These are phyloP conservation scores for Globisporangium yorkense DNA, from an alignment of 352 stramenopile genomes.

Conservation along the genomic window DNA sequence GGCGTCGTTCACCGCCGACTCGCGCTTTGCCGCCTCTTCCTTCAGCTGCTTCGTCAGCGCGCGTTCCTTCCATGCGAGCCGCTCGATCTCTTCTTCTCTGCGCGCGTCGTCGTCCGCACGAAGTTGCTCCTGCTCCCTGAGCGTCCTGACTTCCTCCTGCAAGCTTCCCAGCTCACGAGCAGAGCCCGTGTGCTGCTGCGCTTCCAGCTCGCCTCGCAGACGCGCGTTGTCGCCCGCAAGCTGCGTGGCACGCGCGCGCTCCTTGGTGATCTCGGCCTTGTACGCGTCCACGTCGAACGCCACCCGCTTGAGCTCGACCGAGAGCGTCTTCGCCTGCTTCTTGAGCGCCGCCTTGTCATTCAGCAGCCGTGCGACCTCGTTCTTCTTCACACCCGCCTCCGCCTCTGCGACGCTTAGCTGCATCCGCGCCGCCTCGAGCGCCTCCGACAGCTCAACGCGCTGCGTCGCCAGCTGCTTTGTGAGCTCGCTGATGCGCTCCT, in stretches of 20 bases:
- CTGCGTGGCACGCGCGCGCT: neutral
- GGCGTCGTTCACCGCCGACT: slow-evolving; percentile 8
- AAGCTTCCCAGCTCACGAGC: slow-evolving; percentile 19
- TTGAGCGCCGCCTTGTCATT: slow-evolving; percentile 31
- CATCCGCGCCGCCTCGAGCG: slow-evolving; percentile 7
- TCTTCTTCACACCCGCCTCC: slow-evolving; percentile 26
- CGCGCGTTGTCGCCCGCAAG: neutral
- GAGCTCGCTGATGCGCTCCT: slow-evolving; percentile 24
- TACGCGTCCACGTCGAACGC: neutral
- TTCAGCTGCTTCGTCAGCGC: slow-evolving; percentile 6
- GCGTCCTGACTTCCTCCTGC: slow-evolving; percentile 9
- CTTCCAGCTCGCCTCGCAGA: neutral
- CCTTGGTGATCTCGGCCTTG: neutral
- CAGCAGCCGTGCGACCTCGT: slow-evolving; percentile 19
- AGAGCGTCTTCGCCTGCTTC: slow-evolving; percentile 14
- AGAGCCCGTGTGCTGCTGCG: neutral
- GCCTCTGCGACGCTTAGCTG: slow-evolving; percentile 9
- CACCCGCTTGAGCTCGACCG: slow-evolving; percentile 1
- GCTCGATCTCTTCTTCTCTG: too few relatives aligned
- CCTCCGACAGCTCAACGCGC: slow-evolving; percentile 5
- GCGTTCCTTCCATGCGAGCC: slow-evolving; percentile 1
- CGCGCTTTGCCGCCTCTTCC: slow-evolving; percentile 11
- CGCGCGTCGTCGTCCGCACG: too few relatives aligned
- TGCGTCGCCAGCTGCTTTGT: slow-evolving; percentile 22
- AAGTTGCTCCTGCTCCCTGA: too few relatives aligned